Evolutionary conservation across 1,284 basidiomycete species (phyloP), one percentile per base, ranked within the genome.

Genomic region (Cutaneotrichosporon cutaneum): DNA sequence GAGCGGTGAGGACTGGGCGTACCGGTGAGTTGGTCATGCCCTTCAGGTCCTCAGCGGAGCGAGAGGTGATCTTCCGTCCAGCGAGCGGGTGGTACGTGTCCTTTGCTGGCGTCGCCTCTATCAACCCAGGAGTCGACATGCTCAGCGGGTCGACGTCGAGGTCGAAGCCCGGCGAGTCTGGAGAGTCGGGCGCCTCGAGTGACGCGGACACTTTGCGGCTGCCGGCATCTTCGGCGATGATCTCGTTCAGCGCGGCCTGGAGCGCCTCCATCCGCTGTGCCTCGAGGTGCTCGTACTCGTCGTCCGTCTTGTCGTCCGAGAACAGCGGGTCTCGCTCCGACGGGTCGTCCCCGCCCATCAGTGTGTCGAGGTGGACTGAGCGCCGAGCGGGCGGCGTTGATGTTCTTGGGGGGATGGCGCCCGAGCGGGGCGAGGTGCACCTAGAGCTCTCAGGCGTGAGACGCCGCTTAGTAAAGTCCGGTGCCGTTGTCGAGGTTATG

Each of bases 221-320:
- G 54, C 26, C 27, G 5, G 56, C 72, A 45, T 94, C 92, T 32
- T 88, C 82, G 2, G 91, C 90, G 70, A 97, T 94, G 74, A 98
- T 96, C 72, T 93, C 91, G 18, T 90, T 94, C 62, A 98, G 82
- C 1, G 94, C 94, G 4, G 92, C 90, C 71, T 94, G 92, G 24
- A 97, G 93, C 4, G 92, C 93, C 68, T 93, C 91, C 85, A 96
- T 94, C 36, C 91, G 83, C 67, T 88, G 83, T 11, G 82, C 81
- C 72, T 66, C 59, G 9, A 63, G 24, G 22, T 53, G 53, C 11
- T 50, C 55, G 5, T 52, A 91, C 87, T 68, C 68, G 26, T 69
- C 68, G 3, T 66, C 58, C 1, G 59, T 63, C 9, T 61, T 61
- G 26, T 68, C 70, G 22, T 73, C 69, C 2, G 56, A 71, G 51